A percentile compares a stretch with the other conserved stretches of the same genome.
These are phyloP conservation scores for Hirsutella thompsonii DNA, from an alignment of 2,329 filamentous ascomycete species.

Conservation along the genomic window DNA sequence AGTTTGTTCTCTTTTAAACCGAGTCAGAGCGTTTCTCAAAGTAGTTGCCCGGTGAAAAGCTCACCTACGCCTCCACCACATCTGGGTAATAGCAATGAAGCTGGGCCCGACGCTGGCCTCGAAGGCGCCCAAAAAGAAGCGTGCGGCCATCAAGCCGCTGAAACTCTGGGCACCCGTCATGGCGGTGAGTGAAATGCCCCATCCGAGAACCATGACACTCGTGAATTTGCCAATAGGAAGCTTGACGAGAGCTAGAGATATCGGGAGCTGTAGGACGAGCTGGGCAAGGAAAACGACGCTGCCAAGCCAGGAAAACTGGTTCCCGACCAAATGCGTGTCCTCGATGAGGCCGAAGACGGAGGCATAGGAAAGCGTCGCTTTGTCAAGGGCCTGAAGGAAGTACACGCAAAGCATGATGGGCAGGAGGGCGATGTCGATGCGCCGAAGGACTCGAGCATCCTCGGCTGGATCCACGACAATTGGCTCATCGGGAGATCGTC, in stretches of 20 bases:
- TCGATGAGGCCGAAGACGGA: conserved; percentile 51
- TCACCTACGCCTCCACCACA: conserved; percentile 45
- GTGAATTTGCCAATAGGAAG: conserved; percentile 48
- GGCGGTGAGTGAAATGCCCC: conserved; percentile 36
- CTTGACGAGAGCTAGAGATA: conserved; percentile 45
- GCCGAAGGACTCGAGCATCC: conserved; percentile 20
- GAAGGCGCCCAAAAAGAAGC: conserved; percentile 45
- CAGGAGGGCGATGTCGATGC: conserved; percentile 27
- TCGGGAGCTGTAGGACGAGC: conserved; percentile 42
- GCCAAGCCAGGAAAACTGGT: conserved; percentile 48
- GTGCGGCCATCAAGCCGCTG: conserved; percentile 31
- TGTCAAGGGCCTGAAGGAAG: conserved; percentile 51
- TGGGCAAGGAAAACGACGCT: conserved; percentile 49
- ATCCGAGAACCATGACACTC: conserved; percentile 40
- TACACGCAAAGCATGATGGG: conserved; percentile 44
- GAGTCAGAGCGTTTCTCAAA: too few relatives aligned
- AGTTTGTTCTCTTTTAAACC: conserved; percentile 34
- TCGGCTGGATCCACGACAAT: conserved; percentile 19
- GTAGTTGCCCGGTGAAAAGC: background rate
- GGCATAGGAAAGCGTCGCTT: conserved; percentile 47
- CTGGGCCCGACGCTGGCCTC: conserved; percentile 34
- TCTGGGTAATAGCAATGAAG: conserved; percentile 44
- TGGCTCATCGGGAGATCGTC: conserved; percentile 19
- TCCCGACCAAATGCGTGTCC: conserved; percentile 40
- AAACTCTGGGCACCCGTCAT: conserved; percentile 41